phyloP scores from a whole-genome alignment of 2,329 filamentous ascomycete genomes.

The Celoporthe dispersa region DNA sequence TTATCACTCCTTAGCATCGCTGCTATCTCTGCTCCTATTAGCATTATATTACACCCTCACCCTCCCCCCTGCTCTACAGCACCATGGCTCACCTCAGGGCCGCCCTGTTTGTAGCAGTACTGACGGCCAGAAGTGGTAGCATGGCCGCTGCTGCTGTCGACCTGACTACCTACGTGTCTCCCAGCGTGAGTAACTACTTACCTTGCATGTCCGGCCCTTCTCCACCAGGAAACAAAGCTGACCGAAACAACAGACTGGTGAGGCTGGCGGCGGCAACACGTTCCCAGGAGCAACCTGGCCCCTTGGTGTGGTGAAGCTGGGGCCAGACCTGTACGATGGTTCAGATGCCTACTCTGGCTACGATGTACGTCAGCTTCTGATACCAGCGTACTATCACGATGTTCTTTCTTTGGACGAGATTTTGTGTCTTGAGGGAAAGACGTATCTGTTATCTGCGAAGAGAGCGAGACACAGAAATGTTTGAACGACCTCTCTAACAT shows the following conservation, averaged over 20 bases:
- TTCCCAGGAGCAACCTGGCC: conserved; percentile 55
- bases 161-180: conserved; percentile 42
- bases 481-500: neutral
- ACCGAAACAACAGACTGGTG: conserved; percentile 46
- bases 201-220: neutral
- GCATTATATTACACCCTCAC: too few relatives aligned
- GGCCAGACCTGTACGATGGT: conserved; percentile 53
- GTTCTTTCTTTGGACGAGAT: neutral
- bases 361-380: neutral
- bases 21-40: too few relatives aligned
- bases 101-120: neutral
- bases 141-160: conserved; percentile 30
- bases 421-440: neutral
- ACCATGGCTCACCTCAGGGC: neutral
- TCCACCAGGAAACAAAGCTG: neutral
- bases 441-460: neutral
- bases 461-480: neutral
- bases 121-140: neutral
- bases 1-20: neutral
- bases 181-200: conserved; percentile 29
- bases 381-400: neutral
- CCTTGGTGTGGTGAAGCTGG: conserved; percentile 54
- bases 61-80: neutral
- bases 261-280: conserved; percentile 51
- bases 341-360: conserved; percentile 60